Conservation (phyloP, 495 filamentous ascomycete genomes). For the Zalerion maritima region DNA sequence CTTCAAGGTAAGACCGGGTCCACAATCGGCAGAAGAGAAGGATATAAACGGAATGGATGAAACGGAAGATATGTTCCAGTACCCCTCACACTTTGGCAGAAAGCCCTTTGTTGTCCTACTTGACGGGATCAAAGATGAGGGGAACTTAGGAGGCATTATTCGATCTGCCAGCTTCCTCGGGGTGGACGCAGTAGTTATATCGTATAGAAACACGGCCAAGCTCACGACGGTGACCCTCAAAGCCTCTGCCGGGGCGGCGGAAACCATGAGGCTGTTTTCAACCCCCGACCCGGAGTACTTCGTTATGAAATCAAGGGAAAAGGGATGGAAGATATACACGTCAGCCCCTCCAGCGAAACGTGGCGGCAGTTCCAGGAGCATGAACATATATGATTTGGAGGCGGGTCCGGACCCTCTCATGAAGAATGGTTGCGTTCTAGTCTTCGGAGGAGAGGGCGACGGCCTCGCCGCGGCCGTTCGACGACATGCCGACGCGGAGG, state of each 20-base stretch:
- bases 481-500: conserved; percentile 43
- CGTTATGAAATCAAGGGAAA: conserved; percentile 45
- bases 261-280: conserved; percentile 56
- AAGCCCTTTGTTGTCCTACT: conserved; percentile 69
- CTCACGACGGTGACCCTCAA: conserved; percentile 68
- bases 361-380: conserved; percentile 15
- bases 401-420: conserved; percentile 36
- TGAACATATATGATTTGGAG: conserved; percentile 9
- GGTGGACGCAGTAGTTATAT: conserved; percentile 57
- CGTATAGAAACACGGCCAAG: conserved; percentile 50
- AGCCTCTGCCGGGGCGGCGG: conserved; percentile 72
- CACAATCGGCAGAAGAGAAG: conserved; percentile 61
- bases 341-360: conserved; percentile 42
- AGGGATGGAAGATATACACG: conserved; percentile 76
- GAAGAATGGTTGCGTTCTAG: conserved; percentile 53
- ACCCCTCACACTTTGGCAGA: conserved; percentile 27
- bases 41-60: conserved; percentile 48
- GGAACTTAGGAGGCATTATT: conserved; percentile 80
- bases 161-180: conserved; percentile 78
- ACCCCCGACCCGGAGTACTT: conserved; percentile 52
- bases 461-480: conserved; percentile 50
- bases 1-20: conserved; percentile 44
- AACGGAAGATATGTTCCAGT: conserved; percentile 19
- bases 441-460: conserved; percentile 72
- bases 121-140: conserved; percentile 75